Evolutionary conservation across 306 rosid genomes (phyloP).

Genomic region (Lathyrus sativus): DNA sequence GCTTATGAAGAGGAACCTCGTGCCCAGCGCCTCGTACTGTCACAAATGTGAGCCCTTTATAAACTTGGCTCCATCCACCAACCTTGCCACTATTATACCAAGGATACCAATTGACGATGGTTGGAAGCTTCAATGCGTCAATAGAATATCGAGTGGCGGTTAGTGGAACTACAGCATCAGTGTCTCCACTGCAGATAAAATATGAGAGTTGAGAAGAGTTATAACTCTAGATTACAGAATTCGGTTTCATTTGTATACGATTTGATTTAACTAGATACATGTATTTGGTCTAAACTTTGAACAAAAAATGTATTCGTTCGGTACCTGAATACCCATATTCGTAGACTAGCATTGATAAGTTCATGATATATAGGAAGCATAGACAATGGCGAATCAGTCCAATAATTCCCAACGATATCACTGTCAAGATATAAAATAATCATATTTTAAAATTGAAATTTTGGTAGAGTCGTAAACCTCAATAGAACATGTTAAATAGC

Average conservation of each 20-base stretch:
- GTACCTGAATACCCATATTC: slow-evolving; percentile 91
- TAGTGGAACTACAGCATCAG: slow-evolving; percentile 86
- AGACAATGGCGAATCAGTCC: slow-evolving; percentile 90
- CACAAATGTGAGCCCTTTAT: slow-evolving; percentile 80
- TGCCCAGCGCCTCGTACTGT: slow-evolving; percentile 94
- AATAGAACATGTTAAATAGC: too few relatives aligned
- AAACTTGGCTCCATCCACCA: slow-evolving; percentile 87
- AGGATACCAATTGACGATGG: slow-evolving; percentile 79
- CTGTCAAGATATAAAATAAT: slow-evolving; percentile 48
- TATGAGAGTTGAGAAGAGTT: slow-evolving; percentile 1
- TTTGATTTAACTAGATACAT: neutral
- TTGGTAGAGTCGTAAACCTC: too few relatives aligned
- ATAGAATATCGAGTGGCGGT: slow-evolving; percentile 92
- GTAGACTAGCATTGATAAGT: slow-evolving; percentile 74
- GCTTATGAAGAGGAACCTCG: slow-evolving; percentile 90
- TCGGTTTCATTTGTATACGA: neutral
- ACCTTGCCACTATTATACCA: slow-evolving; percentile 92
- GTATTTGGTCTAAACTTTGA: neutral
- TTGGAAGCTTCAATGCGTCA: slow-evolving; percentile 80
- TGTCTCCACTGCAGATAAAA: slow-evolving; percentile 72
- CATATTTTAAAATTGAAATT: too few relatives aligned
- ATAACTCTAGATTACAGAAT: neutral
- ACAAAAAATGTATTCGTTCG: neutral
- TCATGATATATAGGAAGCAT: slow-evolving; percentile 93
- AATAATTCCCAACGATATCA: slow-evolving; percentile 72